phyloP scores from a whole-genome alignment of 1,284 basidiomycete species.

The Irpex rosettiformis region DNA sequence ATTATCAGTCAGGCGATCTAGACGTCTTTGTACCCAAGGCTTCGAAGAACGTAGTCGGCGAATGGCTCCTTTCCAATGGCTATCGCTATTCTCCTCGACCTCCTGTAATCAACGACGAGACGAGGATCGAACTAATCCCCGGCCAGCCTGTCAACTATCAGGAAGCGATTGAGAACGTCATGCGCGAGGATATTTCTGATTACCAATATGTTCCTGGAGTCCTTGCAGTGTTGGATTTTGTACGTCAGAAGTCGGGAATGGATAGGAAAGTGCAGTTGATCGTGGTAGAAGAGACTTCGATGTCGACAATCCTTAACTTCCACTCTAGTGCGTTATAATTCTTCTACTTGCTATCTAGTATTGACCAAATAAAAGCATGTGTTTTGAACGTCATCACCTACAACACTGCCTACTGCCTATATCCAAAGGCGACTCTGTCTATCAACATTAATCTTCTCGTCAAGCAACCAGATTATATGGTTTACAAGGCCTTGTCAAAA shows the following conservation, averaged over 20 bases:
- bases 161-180: not conserved
- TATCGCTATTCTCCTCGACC: slow-evolving; percentile 19
- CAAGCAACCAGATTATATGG: too few species aligned
- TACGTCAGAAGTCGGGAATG: not conserved
- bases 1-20: slow-evolving; percentile 44
- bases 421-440: slow-evolving; percentile 2
- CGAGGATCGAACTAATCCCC: slow-evolving; percentile 18
- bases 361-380: slow-evolving; percentile 3
- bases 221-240: slow-evolving; percentile 11
- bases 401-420: slow-evolving; percentile 9
- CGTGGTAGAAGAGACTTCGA: slow-evolving; percentile 4
- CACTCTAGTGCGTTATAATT: slow-evolving; percentile 16
- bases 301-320: slow-evolving; percentile 14
- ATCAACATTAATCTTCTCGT: not conserved
- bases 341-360: not conserved
- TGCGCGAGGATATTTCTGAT: not conserved
- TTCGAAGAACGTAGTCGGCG: slow-evolving; percentile 16
- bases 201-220: slow-evolving; percentile 5
- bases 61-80: slow-evolving; percentile 18
- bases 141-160: slow-evolving; percentile 15
- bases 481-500: too few species aligned
- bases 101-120: not conserved
- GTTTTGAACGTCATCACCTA: slow-evolving; percentile 13
- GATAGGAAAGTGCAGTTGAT: slow-evolving; percentile 15
- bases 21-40: slow-evolving; percentile 36